Percentiles rank a stretch among this genome's conserved stretches.
phyloP scores from a whole-genome alignment of 768 basidiomycete genomes.

The Suillus bovinus region DNA sequence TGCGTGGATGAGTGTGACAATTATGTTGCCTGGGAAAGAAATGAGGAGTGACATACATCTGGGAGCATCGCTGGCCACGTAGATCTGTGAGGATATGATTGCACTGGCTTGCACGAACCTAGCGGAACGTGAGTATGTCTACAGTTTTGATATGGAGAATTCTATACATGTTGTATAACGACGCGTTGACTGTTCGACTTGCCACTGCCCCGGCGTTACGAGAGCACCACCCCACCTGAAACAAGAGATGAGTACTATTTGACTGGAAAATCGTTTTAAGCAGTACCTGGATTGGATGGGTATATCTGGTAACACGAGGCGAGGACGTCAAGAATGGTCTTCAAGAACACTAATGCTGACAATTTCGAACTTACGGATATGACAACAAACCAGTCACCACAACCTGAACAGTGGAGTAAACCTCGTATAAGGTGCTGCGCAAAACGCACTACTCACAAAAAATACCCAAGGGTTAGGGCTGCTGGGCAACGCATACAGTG shows the following conservation, averaged over 20 bases:
- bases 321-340: conserved; percentile 11
- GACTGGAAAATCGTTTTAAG: not conserved
- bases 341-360: conserved; percentile 2
- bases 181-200: conserved; percentile 59
- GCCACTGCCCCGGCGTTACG: conserved; percentile 61
- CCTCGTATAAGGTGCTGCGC: not conserved
- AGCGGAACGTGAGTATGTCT: not conserved
- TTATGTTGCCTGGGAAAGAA: not conserved
- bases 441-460: conserved; percentile 39
- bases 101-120: conserved; percentile 45
- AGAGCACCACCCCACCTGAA: conserved; percentile 55
- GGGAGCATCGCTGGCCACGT: conserved; percentile 57
- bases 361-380: conserved; percentile 37
- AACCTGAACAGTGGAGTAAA: conserved; percentile 28
- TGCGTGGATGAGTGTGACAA: not conserved
- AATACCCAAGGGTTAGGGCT: conserved; percentile 53
- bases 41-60: conserved; percentile 38
- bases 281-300: conserved; percentile 48
- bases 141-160: not conserved
- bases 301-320: conserved; percentile 32
- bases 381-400: conserved; percentile 46
- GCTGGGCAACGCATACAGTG: conserved; percentile 49
- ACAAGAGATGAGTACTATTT: not conserved
- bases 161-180: conserved; percentile 54
- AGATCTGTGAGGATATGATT: conserved; percentile 56